Base-by-base conservation (phyloP, 176 grass and related monocot genomes). In the Tillandsia fasciculata region DNA sequence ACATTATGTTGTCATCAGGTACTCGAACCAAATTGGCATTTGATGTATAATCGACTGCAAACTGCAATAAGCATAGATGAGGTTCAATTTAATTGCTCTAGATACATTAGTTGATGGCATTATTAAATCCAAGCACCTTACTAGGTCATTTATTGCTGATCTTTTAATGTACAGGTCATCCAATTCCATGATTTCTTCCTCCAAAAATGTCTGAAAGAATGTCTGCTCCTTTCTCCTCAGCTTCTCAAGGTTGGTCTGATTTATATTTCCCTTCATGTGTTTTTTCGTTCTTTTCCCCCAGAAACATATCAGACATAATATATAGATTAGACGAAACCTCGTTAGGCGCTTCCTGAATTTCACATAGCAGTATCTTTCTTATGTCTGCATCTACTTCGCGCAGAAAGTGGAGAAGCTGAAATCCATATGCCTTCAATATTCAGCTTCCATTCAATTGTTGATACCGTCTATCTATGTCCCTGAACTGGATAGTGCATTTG, bases 21-120 rank as follows among this genome's bases (percentile, higher is more conserved):
- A 78, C 87, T 99, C 52, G 94, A 99, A 86, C 94, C 89, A 79
- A 99, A 99, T 70, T 93, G 94, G 94, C 94, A 99, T 81, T 76
- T 84, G 70, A 90, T 99, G 90, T 84, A 88, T 73, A 87, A 84
- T 20, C 64, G 80, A 5, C 84, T 99, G 76, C 80, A 90, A 81
- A 93, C 78, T 63, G 90, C 90, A 79, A 93, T 72, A 78, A 99
- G 87, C 82, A 93, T 99, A 75, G 95, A 99, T 84, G 95, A 90
- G 95, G 90, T 99, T 75, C 51, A 26, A 29, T 66, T 52, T 52
- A 72, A 3, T 27, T 52, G 9, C n/a, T 72, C 26, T 72, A 27
- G 11, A 28, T 22, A 29, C 8, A 28, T 48, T 63, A 26, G 63
- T 74, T 74, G 17, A 59, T 42, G 7, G 15, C 10, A 12, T 52